Evolutionary conservation across 1,284 basidiomycete genomes (phyloP).

Genomic region (Tremellales sp.): DNA sequence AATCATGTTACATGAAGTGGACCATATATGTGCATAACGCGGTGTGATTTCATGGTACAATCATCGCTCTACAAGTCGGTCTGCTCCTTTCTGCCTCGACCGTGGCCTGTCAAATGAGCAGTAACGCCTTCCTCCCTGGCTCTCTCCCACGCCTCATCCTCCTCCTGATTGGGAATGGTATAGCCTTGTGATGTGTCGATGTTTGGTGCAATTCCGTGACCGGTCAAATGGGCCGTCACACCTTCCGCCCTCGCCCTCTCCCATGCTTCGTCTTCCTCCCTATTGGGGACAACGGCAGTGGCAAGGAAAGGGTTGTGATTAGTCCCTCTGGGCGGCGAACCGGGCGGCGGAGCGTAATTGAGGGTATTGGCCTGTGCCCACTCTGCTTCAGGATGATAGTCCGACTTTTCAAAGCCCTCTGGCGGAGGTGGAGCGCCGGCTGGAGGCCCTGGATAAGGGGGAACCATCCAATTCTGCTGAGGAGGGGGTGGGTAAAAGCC

Average conservation of each 20-base stretch:
- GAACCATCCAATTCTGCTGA: conserved; percentile 41
- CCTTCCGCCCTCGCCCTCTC: conserved; percentile 27
- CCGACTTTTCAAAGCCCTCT: conserved; percentile 27
- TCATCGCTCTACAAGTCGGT: too few species aligned
- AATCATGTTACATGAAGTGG: too few species aligned
- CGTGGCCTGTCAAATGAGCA: conserved; percentile 40
- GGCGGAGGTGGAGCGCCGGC: conserved; percentile 11
- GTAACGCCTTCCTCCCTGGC: conserved; percentile 33
- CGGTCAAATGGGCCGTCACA: conserved; percentile 41
- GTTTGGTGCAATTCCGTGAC: too few species aligned
- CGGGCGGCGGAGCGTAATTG: conserved; percentile 23
- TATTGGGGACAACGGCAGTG: not conserved
- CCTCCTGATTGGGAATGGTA: conserved; percentile 21
- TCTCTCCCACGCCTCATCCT: conserved; percentile 42
- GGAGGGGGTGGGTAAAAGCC: conserved; percentile 18
- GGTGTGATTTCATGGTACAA: too few species aligned
- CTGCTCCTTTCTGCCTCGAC: too few species aligned
- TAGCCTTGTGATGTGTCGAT: too few species aligned
- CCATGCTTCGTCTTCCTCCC: conserved; percentile 10
- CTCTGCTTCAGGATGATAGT: conserved; percentile 33
- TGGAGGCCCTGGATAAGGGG: conserved; percentile 45
- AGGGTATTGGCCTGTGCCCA: conserved; percentile 25
- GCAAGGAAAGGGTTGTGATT: not conserved
- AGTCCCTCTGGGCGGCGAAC: conserved; percentile 17
- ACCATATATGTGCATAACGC: too few species aligned